phyloP scores from a whole-genome alignment of 2,329 filamentous ascomycete species.

The Colletotrichum incanum region DNA sequence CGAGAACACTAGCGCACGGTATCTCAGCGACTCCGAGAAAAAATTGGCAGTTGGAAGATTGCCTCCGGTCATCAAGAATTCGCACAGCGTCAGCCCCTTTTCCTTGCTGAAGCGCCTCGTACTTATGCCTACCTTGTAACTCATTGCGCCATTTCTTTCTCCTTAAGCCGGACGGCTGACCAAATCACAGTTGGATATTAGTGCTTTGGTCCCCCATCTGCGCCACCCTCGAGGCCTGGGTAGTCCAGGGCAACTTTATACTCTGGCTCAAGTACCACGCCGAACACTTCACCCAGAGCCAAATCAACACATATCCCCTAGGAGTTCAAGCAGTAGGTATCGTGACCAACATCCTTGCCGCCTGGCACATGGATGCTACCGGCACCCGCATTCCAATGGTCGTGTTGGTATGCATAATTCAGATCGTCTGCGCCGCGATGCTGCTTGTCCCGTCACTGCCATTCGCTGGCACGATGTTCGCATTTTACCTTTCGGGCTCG shows the following conservation, averaged over 20 bases:
- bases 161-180: not conserved
- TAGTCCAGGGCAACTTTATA: constrained; percentile 48
- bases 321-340: constrained; percentile 55
- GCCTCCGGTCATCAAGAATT: constrained; percentile 47
- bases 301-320: constrained; percentile 57
- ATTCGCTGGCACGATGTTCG: constrained; percentile 48
- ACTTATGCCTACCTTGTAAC: constrained; percentile 45
- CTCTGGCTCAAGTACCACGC: constrained; percentile 50
- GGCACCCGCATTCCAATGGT: constrained; percentile 53
- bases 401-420: constrained; percentile 51
- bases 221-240: constrained; percentile 54
- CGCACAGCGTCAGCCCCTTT: constrained; percentile 45
- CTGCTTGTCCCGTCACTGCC: constrained; percentile 52
- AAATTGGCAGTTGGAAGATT: constrained; percentile 58
- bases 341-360: constrained; percentile 52
- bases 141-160: constrained; percentile 26
- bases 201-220: constrained; percentile 54
- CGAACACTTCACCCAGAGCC: constrained; percentile 47
- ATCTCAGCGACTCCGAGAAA: constrained; percentile 48
- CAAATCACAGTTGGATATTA: constrained; percentile 48
- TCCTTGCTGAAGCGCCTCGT: constrained; percentile 47
- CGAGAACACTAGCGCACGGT: constrained; percentile 55
- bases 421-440: constrained; percentile 53
- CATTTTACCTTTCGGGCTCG: constrained; percentile 56
- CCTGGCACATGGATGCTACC: constrained; percentile 56